Conservation (phyloP, 768 basidiomycete species). For the Mycena metata region DNA sequence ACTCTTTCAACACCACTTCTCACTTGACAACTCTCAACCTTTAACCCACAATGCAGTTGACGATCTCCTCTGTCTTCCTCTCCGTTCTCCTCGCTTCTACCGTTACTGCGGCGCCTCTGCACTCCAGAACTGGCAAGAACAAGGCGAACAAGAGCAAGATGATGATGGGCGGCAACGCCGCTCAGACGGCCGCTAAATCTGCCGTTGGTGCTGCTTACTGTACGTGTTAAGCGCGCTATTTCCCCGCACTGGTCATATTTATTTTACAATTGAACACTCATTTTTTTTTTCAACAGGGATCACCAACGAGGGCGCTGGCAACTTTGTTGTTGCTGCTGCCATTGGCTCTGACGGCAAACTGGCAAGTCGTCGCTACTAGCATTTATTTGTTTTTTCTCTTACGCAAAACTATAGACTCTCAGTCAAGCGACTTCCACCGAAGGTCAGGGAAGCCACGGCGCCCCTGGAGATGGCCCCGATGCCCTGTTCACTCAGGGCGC, state of each 20-base stretch:
- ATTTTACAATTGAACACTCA: too few relatives aligned
- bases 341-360: conserved; percentile 59
- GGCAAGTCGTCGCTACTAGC: conserved; percentile 41
- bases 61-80: conserved; percentile 38
- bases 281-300: conserved; percentile 53
- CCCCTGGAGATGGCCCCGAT: conserved; percentile 51
- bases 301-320: conserved; percentile 62
- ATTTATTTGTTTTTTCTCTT: neutral
- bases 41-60: conserved; percentile 37
- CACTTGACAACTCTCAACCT: conserved; percentile 24
- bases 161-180: conserved; percentile 26
- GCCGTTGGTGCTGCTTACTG: conserved; percentile 49
- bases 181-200: conserved; percentile 1
- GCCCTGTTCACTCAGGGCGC: conserved; percentile 58
- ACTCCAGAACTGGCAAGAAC: conserved; percentile 18
- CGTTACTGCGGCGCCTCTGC: conserved; percentile 33
- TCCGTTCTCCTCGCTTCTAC: conserved; percentile 37
- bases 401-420: conserved; percentile 41
- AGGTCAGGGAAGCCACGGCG: conserved; percentile 55
- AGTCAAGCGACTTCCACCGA: conserved; percentile 48
- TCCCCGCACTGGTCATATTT: too few relatives aligned
- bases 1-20: conserved; percentile 27
- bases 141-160: conserved; percentile 23
- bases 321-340: conserved; percentile 58
- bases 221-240: conserved; percentile 27